Evolutionary conservation across 768 basidiomycete genomes (phyloP), one percentile per base, ranked within the genome.

Genomic region (Agaricus sinodeliciosus): DNA sequence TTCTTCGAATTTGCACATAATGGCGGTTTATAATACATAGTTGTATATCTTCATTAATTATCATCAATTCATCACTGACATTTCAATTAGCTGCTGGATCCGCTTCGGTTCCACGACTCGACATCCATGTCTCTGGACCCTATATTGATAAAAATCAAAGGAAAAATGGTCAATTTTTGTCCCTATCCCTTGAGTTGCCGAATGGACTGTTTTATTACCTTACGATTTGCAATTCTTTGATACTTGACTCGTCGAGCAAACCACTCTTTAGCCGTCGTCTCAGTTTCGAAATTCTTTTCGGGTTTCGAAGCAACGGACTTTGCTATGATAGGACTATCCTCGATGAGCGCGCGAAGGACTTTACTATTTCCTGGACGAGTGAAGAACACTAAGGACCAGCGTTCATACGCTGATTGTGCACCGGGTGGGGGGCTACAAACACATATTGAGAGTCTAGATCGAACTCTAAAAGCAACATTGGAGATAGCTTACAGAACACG

Each of bases 361-460:
- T 75, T 67, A 1, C 71, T 70, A 60, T 84, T 75, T 6, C 76
- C 78, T 0, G 84, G 84, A 18, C 86, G 72, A 0, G 76, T 80
- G 67, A 87, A 86, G 65, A 78, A 87, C 0, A 84, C 84, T 9
- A 86, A 66, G 4, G 85, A 87, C 78, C 81, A 86, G 8, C 85
- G 73, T 31, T 78, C 77, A 27, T 71, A 63, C 6, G 69, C 62
- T 1, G 67, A 67, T 63, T 89, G 86, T 3, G 64, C 57, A 6
- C 80, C 78, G 0, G 85, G 85, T 0, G 86, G 80, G 9, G 82
- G 76, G 0, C 79, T 81, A 27, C 35, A 41, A 5, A 12, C 39
- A 34, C 19, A 40, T 26, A 28, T 9, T 19, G 37, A 19, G 13
- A 22, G 4, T 27, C 22, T 35, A 43, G 56, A 34, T 34, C 31